phyloP scores from a whole-genome alignment of 192 early-diverging fungal genomes.

The Podila verticillata region DNA sequence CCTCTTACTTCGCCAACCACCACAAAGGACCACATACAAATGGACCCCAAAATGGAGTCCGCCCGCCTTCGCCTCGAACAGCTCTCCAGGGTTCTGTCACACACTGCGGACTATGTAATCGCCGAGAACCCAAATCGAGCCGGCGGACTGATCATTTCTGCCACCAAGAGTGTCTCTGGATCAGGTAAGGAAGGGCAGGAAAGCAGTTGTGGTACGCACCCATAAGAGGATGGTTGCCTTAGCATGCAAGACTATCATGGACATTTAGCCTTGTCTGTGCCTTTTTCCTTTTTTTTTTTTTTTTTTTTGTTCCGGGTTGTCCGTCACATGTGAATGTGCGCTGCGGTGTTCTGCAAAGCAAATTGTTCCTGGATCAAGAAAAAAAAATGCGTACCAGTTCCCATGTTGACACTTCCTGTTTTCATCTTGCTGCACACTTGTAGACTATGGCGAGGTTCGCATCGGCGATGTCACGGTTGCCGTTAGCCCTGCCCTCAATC shows the following conservation, averaged over 20 bases:
- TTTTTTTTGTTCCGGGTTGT: not conserved
- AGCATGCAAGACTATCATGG: no score
- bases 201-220: no score
- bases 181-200: constrained; percentile 13
- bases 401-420: not conserved
- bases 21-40: not conserved
- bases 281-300: not conserved
- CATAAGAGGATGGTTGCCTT: no score
- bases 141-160: constrained; percentile 45
- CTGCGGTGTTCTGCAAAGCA: no score
- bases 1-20: no score
- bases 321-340: not conserved
- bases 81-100: constrained; percentile 40
- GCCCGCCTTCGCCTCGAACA: constrained; percentile 47
- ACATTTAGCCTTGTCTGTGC: not conserved
- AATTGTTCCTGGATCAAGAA: not conserved
- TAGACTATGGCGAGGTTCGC: constrained; percentile 57
- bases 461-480: constrained; percentile 67
- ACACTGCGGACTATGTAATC: constrained; percentile 50
- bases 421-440: not conserved
- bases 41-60: constrained; percentile 40
- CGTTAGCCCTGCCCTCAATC: constrained; percentile 54
- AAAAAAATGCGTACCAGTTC: not conserved
- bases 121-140: constrained; percentile 37
- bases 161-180: constrained; percentile 19